Percentiles rank a stretch among this genome's conserved stretches.
Conservation (phyloP, 2,329 filamentous ascomycete genomes). For the Talaromyces sp. region DNA sequence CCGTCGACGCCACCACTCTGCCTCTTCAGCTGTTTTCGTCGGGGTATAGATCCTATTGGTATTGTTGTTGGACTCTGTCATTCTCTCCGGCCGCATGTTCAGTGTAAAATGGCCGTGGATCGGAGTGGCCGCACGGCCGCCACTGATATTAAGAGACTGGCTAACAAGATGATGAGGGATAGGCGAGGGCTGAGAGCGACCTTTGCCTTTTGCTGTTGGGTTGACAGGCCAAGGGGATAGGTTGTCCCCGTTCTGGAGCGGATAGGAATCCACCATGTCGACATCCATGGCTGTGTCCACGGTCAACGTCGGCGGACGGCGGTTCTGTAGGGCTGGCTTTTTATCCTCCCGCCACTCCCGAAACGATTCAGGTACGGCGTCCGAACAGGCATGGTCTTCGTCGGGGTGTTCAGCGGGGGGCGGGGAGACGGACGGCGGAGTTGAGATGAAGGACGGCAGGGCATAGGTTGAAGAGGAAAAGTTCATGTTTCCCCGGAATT, state of each 20-base stretch:
- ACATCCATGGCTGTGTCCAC: conserved; percentile 23
- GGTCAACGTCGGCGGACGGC: conserved; percentile 8
- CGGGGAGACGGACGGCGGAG: conserved; percentile 20
- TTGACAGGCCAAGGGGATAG: conserved; percentile 18
- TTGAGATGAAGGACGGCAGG: conserved; percentile 8
- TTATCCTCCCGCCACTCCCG: conserved; percentile 8
- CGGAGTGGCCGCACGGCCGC: conserved; percentile 23
- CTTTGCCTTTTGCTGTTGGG: conserved; percentile 12
- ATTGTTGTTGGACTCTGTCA: neutral
- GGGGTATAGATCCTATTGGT: neutral
- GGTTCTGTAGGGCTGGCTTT: conserved; percentile 5
- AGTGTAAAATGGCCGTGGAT: conserved; percentile 25
- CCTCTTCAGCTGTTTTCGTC: conserved; percentile 11
- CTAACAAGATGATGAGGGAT: conserved; percentile 25
- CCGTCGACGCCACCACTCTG: conserved; percentile 18
- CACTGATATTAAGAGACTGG: conserved; percentile 27
- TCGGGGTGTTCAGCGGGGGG: conserved; percentile 34
- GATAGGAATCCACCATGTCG: conserved; percentile 21
- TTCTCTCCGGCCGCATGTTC: conserved; percentile 16
- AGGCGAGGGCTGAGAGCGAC: conserved; percentile 22
- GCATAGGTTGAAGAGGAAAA: conserved; percentile 6
- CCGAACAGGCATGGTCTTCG: conserved; percentile 22
- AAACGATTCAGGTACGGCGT: conserved; percentile 9
- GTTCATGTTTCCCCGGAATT: neutral
- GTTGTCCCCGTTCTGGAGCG: conserved; percentile 14